Percentiles rank a stretch among this genome's conserved stretches.
Evolutionary conservation across 2,329 filamentous ascomycete genomes (phyloP).

Genomic region (Stemphylium beticola): DNA sequence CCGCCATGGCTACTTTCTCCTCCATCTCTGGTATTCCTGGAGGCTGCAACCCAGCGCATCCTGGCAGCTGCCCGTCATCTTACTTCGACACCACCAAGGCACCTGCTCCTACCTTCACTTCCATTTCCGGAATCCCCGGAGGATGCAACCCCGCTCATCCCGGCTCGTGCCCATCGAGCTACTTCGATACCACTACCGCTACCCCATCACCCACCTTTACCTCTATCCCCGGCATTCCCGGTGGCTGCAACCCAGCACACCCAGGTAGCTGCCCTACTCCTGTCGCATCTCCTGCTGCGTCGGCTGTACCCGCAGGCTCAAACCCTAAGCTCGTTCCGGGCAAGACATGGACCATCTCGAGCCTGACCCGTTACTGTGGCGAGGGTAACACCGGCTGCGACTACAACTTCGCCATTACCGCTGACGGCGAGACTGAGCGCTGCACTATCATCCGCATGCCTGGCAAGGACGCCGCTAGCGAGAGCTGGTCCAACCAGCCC

Average conservation of each 20-base stretch:
- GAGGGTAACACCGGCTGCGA: slow-evolving; percentile 23
- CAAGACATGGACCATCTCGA: slow-evolving; percentile 20
- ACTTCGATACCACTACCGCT: too few relatives aligned
- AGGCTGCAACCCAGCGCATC: too few relatives aligned
- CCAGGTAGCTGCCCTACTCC: too few relatives aligned
- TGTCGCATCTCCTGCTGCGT: too few relatives aligned
- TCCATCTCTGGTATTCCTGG: too few relatives aligned
- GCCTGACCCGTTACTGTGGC: slow-evolving; percentile 20
- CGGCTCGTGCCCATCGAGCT: too few relatives aligned
- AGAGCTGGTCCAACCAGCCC: slow-evolving; percentile 20
- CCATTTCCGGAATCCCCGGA: slow-evolving; percentile 5
- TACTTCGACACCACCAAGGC: slow-evolving; percentile 12
- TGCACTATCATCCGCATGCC: slow-evolving; percentile 24
- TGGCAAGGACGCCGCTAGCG: slow-evolving; percentile 17
- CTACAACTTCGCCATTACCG: slow-evolving; percentile 22
- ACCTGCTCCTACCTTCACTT: background rate
- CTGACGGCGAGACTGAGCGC: slow-evolving; percentile 17
- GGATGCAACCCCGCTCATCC: slow-evolving; percentile 9
- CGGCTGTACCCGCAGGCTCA: background rate
- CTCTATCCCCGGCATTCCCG: too few relatives aligned
- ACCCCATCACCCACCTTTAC: too few relatives aligned
- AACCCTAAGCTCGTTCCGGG: slow-evolving; percentile 13
- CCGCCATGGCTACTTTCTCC: too few relatives aligned
- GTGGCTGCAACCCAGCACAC: too few relatives aligned
- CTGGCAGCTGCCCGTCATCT: background rate